These are phyloP conservation scores for Curvularia sp. DNA, from an alignment of 2,329 filamentous ascomycete genomes.

Conservation along the genomic window DNA sequence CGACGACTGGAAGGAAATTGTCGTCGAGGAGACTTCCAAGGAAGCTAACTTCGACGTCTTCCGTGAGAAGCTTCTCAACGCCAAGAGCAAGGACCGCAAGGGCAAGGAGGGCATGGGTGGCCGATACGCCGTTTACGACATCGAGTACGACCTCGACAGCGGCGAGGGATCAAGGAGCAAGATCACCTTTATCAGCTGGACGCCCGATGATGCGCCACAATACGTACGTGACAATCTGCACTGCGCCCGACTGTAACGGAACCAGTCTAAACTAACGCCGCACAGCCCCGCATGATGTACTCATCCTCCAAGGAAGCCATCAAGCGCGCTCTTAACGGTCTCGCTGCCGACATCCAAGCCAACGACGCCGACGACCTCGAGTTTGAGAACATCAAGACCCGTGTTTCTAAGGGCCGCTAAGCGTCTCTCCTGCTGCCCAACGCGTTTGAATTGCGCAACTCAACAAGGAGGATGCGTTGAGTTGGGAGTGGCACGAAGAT, in stretches of 20 bases:
- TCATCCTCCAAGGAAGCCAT: slow-evolving; percentile 86
- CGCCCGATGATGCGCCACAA: slow-evolving; percentile 72
- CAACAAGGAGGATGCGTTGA: slow-evolving; percentile 26
- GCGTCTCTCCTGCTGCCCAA: slow-evolving; percentile 15
- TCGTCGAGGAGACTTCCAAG: slow-evolving; percentile 75
- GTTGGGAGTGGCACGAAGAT: slow-evolving; percentile 29
- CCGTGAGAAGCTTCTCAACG: slow-evolving; percentile 76
- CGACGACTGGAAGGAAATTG: slow-evolving; percentile 82
- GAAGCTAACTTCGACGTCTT: slow-evolving; percentile 74
- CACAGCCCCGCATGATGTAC: slow-evolving; percentile 86
- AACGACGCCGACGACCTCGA: slow-evolving; percentile 85
- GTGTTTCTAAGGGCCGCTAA: slow-evolving; percentile 61
- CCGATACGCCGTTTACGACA: slow-evolving; percentile 85
- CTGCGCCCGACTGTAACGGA: background rate
- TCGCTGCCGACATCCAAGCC: slow-evolving; percentile 80
- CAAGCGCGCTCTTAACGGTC: slow-evolving; percentile 77
- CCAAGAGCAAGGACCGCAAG: slow-evolving; percentile 73
- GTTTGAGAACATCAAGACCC: slow-evolving; percentile 70
- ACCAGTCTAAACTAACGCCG: slow-evolving; percentile 18
- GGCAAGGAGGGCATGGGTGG: slow-evolving; percentile 67
- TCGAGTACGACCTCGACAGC: slow-evolving; percentile 74
- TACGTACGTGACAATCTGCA: slow-evolving; percentile 63
- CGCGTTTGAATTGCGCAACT: slow-evolving; percentile 28
- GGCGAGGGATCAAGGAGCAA: slow-evolving; percentile 73
- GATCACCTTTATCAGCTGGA: slow-evolving; percentile 54